phyloP scores from a whole-genome alignment of 805 yeast genomes.

The Komagataella pseudopastoris region DNA sequence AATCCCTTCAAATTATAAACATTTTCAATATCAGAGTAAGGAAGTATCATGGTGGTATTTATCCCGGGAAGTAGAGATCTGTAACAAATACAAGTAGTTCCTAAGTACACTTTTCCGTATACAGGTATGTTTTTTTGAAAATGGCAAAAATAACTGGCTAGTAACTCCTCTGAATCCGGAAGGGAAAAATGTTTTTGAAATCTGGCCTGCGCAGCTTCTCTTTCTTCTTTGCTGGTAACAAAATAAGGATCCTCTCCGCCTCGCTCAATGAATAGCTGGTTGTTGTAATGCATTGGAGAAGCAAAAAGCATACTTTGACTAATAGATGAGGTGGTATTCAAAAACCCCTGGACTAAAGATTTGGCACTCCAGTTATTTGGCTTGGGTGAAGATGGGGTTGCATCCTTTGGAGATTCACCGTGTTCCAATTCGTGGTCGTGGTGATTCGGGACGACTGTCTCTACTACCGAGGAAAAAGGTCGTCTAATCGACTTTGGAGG shows the following conservation, averaged over 20 bases:
- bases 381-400: constrained; percentile 8
- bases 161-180: constrained; percentile 30
- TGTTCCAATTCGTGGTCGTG: constrained; percentile 2
- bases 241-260: constrained; percentile 35
- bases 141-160: constrained; percentile 61
- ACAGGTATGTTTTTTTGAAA: constrained; percentile 60
- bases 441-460: constrained; percentile 2
- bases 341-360: constrained; percentile 15
- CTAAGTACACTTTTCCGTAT: constrained; percentile 74
- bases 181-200: constrained; percentile 59
- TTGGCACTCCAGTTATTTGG: constrained; percentile 5
- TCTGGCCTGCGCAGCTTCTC: constrained; percentile 35
- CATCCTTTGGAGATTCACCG: not conserved
- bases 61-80: constrained; percentile 70
- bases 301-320: constrained; percentile 36
- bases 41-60: constrained; percentile 70
- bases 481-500: not conserved
- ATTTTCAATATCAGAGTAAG: constrained; percentile 58
- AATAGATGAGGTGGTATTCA: constrained; percentile 1
- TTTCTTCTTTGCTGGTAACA: constrained; percentile 28
- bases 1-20: constrained; percentile 57
- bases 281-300: constrained; percentile 48
- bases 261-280: constrained; percentile 19
- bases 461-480: constrained; percentile 1
- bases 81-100: constrained; percentile 60